Evolutionary conservation across 805 yeast genomes (phyloP), one percentile per base, ranked within the genome.

Genomic region (Starmerella geochares): DNA sequence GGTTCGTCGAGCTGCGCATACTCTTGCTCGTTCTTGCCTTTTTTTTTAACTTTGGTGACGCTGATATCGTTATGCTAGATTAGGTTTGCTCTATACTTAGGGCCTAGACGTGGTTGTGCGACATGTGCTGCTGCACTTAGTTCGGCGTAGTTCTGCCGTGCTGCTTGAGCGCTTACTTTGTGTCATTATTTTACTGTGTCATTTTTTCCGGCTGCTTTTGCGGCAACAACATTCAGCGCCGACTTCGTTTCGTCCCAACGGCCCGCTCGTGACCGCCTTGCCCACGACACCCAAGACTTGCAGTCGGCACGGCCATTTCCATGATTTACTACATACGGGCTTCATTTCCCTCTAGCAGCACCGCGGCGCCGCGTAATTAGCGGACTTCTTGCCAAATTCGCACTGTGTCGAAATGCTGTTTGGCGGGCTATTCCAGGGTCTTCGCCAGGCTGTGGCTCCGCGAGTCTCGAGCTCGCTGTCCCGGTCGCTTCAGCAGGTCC

Each of bases 401-500:
- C 25, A 19, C 33, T 17, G 33, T 7, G 14, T 19, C 13, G 27
- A 29, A 31, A 48, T 40, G 47, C 28, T 50, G 28, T 42, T 46
- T 20, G 37, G 48, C 31, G 49, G 51, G 17, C 49, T 53, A 4
- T 44, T 47, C 33, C 50, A 45, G 36, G 14, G 48, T 19, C 39
- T 48, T 6, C 47, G 48, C 19, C 46, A 31, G 19, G 16, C 24
- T 31, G 44, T 19, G 11, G 31, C 32, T 19, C 42, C 54, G 25
- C 28, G 25, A 3, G 44, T 4, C 19, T 4, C 28, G 35, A 11
- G 38, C n/a, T 2, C 29, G 11, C 36, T 36, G 17, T 21, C 43
- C 8, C 46, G 17, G 20, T 8, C 49, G 39, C 42, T 38, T 20
- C 47, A 51, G 20, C 53, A 54, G 51, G 51, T 53, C 31, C 56